Evolutionary conservation across 2,329 filamentous ascomycete species (phyloP).

Genomic region (Paracorniculantispora psalliotae): DNA sequence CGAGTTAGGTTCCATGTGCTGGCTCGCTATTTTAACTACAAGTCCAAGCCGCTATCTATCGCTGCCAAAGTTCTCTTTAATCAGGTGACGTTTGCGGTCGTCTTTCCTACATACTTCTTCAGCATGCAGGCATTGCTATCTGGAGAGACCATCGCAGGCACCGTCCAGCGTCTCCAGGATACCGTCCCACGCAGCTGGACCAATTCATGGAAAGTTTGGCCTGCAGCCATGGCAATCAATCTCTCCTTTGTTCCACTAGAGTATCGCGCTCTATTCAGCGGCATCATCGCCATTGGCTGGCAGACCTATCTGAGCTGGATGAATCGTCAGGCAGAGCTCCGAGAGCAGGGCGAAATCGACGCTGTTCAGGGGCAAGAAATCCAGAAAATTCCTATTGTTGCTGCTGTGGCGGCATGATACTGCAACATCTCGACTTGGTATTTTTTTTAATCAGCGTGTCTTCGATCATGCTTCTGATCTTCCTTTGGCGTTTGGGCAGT

Average conservation of each 20-base stretch:
- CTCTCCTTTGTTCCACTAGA: slow-evolving; percentile 79
- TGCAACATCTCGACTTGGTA: too few species aligned
- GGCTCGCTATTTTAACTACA: slow-evolving; percentile 76
- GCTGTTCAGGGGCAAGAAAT: neutral
- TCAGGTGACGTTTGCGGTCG: slow-evolving; percentile 73
- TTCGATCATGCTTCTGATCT: too few species aligned
- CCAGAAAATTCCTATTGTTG: neutral
- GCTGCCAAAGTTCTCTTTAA: slow-evolving; percentile 74
- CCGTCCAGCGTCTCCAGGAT: slow-evolving; percentile 63
- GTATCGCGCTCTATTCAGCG: slow-evolving; percentile 75
- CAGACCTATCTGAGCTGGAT: slow-evolving; percentile 84
- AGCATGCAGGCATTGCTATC: slow-evolving; percentile 70
- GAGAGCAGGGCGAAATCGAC: slow-evolving; percentile 18
- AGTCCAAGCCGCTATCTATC: slow-evolving; percentile 66
- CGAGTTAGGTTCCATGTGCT: slow-evolving; percentile 68
- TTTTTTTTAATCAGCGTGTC: too few species aligned
- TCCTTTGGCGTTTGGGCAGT: too few species aligned
- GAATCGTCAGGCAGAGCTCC: slow-evolving; percentile 63
- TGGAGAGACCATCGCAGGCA: slow-evolving; percentile 59
- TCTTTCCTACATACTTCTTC: slow-evolving; percentile 83
- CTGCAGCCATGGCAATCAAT: slow-evolving; percentile 76
- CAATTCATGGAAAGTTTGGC: slow-evolving; percentile 87
- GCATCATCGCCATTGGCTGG: slow-evolving; percentile 79
- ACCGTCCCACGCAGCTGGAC: slow-evolving; percentile 72
- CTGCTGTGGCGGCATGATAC: neutral